Evolutionary conservation across 1,139 yeast genomes (phyloP).

Genomic region (Kodamaea anthophila): DNA sequence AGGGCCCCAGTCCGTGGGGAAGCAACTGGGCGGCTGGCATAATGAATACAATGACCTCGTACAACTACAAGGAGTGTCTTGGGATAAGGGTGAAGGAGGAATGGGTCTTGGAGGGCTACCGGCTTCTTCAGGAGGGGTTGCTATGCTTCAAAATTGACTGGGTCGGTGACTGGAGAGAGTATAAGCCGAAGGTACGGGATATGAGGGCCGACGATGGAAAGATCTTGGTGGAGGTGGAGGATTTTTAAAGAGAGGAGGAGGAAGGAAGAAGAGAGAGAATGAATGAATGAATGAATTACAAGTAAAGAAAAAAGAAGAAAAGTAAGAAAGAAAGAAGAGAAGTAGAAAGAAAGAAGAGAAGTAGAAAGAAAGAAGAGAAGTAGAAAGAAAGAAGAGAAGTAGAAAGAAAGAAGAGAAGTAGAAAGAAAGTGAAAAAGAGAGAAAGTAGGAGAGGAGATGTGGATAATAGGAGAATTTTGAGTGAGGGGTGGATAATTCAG

Average conservation of each 20-base stretch:
- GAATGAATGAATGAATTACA: background rate
- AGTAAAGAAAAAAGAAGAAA: background rate
- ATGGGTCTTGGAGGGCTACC: constrained; percentile 34
- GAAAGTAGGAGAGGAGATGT: too few relatives aligned
- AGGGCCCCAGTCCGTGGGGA: constrained; percentile 30
- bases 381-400: too few relatives aligned
- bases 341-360: background rate
- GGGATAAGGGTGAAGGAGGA: constrained; percentile 19
- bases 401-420: too few relatives aligned
- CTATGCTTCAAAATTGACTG: constrained; percentile 28
- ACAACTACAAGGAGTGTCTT: constrained; percentile 34
- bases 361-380: background rate
- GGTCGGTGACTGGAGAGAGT: constrained; percentile 36
- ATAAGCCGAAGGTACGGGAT: constrained; percentile 19
- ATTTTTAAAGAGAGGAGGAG: constrained; percentile 18
- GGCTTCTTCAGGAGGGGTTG: constrained; percentile 21
- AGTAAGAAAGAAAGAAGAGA: background rate
- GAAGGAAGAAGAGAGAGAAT: background rate
- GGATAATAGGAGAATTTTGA: too few relatives aligned
- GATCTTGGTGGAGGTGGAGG: constrained; percentile 33
- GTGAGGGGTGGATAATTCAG: too few relatives aligned
- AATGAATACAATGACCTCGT: constrained; percentile 20
- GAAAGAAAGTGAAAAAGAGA: too few relatives aligned
- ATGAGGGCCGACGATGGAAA: constrained; percentile 31
- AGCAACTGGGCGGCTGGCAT: constrained; percentile 33